Conservation (phyloP, 2,329 filamentous ascomycete species). For the Botrytis cinerea region DNA sequence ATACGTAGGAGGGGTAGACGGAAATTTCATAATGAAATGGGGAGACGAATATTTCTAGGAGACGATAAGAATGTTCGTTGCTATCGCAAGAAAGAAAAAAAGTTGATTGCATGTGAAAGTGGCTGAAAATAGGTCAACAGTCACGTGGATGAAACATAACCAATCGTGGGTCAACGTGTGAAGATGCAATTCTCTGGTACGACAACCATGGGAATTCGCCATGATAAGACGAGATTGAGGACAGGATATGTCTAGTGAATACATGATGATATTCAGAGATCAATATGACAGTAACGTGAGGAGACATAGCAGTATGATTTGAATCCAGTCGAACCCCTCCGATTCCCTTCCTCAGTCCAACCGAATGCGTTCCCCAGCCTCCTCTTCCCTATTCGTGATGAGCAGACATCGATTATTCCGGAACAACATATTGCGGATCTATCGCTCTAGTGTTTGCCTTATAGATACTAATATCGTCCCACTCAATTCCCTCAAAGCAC, state of each 20-base stretch:
- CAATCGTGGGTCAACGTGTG: conserved; percentile 6
- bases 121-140: neutral
- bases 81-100: conserved; percentile 7
- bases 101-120: conserved; percentile 13
- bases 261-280: rapidly evolving
- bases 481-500: conserved; percentile 28
- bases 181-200: neutral
- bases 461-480: conserved; percentile 24
- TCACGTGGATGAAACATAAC: conserved; percentile 17
- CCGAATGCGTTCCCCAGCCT: neutral
- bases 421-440: conserved; percentile 26
- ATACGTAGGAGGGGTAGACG: too few relatives aligned
- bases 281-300: neutral
- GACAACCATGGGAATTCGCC: neutral
- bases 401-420: conserved; percentile 4
- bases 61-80: conserved; percentile 13
- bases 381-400: neutral
- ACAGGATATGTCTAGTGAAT: neutral
- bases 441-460: conserved; percentile 19
- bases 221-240: too few relatives aligned
- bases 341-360: neutral
- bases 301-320: too few relatives aligned
- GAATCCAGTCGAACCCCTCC: neutral
- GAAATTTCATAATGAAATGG: neutral
- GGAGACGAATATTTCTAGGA: conserved; percentile 10